These are phyloP conservation scores for Kwoniella heveanensis DNA, from an alignment of 768 basidiomycete species.

Conservation along the genomic window DNA sequence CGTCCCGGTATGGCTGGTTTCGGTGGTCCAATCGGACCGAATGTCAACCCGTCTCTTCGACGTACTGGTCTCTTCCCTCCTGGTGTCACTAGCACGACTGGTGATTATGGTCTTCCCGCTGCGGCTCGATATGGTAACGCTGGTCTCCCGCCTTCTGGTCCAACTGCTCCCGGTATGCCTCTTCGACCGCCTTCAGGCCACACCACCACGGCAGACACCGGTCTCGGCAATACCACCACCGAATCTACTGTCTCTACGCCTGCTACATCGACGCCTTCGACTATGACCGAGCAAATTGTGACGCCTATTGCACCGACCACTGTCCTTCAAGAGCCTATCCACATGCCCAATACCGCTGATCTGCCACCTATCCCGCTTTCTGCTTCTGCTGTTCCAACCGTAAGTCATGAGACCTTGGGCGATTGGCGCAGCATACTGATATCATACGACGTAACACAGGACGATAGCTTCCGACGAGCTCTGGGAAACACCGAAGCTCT, in stretches of 20 bases:
- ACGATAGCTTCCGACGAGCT: conserved; percentile 46
- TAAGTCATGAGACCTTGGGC: not conserved
- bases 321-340: conserved; percentile 14
- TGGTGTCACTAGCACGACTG: conserved; percentile 44
- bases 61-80: conserved; percentile 54
- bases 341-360: conserved; percentile 17
- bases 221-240: conserved; percentile 41
- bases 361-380: conserved; percentile 18
- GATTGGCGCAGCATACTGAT: not conserved
- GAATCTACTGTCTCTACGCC: conserved; percentile 42
- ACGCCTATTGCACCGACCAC: conserved; percentile 33
- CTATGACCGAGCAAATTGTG: conserved; percentile 30
- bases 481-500: conserved; percentile 43
- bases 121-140: conserved; percentile 43
- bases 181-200: conserved; percentile 11
- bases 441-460: not conserved
- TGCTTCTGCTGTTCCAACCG: conserved; percentile 12
- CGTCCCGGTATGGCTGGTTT: conserved; percentile 53
- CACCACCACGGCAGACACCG: conserved; percentile 37
- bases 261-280: conserved; percentile 34
- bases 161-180: conserved; percentile 15
- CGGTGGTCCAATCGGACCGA: conserved; percentile 55
- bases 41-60: conserved; percentile 51
- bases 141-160: conserved; percentile 32
- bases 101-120: conserved; percentile 53